Evolutionary conservation across 306 rosid genomes (phyloP).

Genomic region (Rosa multiflora): DNA sequence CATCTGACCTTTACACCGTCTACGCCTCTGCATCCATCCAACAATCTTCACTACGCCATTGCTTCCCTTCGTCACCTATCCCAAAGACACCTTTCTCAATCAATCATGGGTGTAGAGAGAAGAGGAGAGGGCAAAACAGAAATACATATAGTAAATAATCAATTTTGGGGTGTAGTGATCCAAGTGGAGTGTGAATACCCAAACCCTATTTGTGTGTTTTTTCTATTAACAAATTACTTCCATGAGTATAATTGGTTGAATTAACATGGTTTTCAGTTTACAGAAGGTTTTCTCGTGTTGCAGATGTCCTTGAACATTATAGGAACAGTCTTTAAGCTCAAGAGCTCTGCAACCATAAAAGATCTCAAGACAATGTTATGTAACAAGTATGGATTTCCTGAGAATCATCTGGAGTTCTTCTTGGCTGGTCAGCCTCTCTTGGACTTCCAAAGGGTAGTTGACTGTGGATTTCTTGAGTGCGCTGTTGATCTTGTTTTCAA

Average conservation of each 20-base stretch:
- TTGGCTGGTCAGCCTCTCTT: not conserved
- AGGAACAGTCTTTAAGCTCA: not conserved
- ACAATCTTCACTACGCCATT: not conserved
- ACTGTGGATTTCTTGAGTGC: slow-evolving; percentile 15
- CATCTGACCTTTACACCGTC: not conserved
- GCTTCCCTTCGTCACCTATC: not conserved
- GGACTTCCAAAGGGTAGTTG: slow-evolving; percentile 9
- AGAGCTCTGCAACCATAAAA: slow-evolving; percentile 13
- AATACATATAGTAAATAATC: not conserved
- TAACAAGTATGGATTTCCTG: slow-evolving; percentile 9
- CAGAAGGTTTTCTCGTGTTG: too few species aligned
- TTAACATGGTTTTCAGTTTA: too few species aligned
- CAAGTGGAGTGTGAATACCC: not conserved
- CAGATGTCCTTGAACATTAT: too few species aligned
- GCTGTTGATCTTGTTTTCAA: slow-evolving; percentile 15
- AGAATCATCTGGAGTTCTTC: slow-evolving; percentile 17
- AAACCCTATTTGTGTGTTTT: not conserved
- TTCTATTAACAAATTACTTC: not conserved
- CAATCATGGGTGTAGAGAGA: not conserved
- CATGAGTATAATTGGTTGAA: too few species aligned
- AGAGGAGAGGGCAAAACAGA: not conserved
- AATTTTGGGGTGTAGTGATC: not conserved
- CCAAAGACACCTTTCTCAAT: not conserved
- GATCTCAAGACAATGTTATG: slow-evolving; percentile 17
- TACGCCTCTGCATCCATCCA: not conserved